Evolutionary conservation across 2,329 filamentous ascomycete genomes (phyloP), one percentile per base, ranked within the genome.

Genomic region (Sporothrix schenckii): DNA sequence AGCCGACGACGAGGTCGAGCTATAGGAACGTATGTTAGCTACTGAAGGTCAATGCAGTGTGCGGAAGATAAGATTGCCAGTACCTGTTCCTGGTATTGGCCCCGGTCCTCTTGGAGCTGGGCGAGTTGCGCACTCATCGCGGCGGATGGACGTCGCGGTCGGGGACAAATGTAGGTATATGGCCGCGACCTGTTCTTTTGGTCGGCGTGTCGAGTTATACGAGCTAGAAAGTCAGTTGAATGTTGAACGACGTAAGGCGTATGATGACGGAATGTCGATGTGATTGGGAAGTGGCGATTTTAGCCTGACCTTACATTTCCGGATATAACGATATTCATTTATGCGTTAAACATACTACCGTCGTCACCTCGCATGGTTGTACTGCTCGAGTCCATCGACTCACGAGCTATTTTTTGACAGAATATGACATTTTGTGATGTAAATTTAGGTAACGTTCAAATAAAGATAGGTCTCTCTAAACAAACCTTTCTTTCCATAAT

Each of bases 1-100:
- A 91, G 69, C 87, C 84, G 76, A 89, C 83, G 72, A 97, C 89
- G 50, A 92, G 89, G 77, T 94, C 92, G 78, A 97, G 88, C 91
- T 94, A 65, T 21, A 34, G 34, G 30, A 4, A 3, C 19, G 16
- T 6, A 7, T 6, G 61, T 70, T 3, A 60, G 27, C 4, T 34
- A 14, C 4, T 7, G n/a, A 16, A 44, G n/a, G 14, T 50, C 4
- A 50, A n/a, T 50, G 49, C 49, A 9, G 19, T n/a, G 0, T 4
- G 39, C 2, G 11, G 10, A 39, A 4, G 2, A 58, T 3, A 47
- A 7, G 39, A 30, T 3, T 6, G n/a, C 3, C 7, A 4, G 70
- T 74, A 87, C 86, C 81, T 88, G 86, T 76, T 87, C 86, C 77
- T 85, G 82, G 75, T 86, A 88, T 72, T 83, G 81, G 76, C 82